phyloP scores from a whole-genome alignment of 345 rosid species.

The Murraya paniculata region DNA sequence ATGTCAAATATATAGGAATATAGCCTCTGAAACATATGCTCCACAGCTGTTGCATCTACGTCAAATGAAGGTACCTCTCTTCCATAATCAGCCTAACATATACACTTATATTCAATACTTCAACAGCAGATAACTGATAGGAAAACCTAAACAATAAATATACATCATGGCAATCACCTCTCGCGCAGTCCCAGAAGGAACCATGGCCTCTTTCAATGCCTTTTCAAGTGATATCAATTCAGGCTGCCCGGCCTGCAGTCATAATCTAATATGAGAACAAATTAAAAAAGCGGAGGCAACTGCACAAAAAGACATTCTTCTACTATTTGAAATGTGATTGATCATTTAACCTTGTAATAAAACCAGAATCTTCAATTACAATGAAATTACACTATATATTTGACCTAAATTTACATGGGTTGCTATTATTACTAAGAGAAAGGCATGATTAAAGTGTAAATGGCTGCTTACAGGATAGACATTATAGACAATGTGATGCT shows the following conservation, averaged over 20 bases:
- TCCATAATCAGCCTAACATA: constrained; percentile 74
- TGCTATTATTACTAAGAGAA: not conserved
- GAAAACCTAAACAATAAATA: constrained; percentile 5
- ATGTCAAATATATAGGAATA: constrained; percentile 79
- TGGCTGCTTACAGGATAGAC: constrained; percentile 70
- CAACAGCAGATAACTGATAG: not conserved
- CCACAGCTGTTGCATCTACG: constrained; percentile 82
- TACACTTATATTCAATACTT: constrained; percentile 8
- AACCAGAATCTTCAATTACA: not conserved
- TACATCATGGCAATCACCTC: constrained; percentile 51
- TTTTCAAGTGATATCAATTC: constrained; percentile 90
- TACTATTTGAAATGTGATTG: not conserved
- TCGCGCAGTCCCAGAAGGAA: constrained; percentile 81
- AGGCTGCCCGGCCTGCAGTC: constrained; percentile 70
- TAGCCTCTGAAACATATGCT: constrained; percentile 68
- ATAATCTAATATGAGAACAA: constrained; percentile 3
- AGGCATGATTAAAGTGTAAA: not conserved
- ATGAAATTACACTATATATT: not conserved
- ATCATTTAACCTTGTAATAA: not conserved
- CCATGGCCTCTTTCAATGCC: constrained; percentile 76
- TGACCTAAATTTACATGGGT: not conserved
- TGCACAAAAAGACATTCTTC: not conserved
- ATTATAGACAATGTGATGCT: constrained; percentile 81
- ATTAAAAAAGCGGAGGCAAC: not conserved
- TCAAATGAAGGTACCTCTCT: constrained; percentile 90